Evolutionary conservation across 441 rosid species (phyloP), one percentile per base, ranked within the genome.

Genomic region (Erodium moschatum): DNA sequence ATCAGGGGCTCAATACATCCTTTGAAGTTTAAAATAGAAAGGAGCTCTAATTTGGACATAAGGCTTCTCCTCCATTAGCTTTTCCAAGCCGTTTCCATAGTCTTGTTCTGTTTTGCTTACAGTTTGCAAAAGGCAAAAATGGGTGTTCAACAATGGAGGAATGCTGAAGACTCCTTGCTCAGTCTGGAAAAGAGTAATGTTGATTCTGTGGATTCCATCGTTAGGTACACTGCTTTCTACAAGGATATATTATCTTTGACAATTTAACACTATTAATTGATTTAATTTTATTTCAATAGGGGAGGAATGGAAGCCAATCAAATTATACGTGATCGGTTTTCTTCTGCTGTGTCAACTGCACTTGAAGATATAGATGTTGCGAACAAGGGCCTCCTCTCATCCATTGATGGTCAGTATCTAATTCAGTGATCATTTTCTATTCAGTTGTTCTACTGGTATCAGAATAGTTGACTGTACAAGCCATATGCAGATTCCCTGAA

Each of bases 151-250:
- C 98, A 92, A 61, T 95, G 99, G 99, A 84, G 74, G 74, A 81
- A 85, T 72, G 97, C 97, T 69, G 92, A 87, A 80, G 95, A 87
- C 74, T 91, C 97, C 76, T 78, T 95, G 82, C 84, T 90, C 68
- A 73, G 80, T 72, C 81, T 90, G 67, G 97, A 95, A 75, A 82
- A 83, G 74, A 76, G 82, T 77, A 95, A 89, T 40, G 93, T 91
- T 56, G 87, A 85, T 79, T 90, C 99, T 62, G 92, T 92, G 68
- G 86, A 86, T 76, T 88, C 97, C 38, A 87, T 95, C 69, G 87
- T 87, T 68, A 84, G 92, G 99, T 94, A 81, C 68, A 79, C 12
- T 52, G 16, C 67, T 70, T 72, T 24, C 42, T 54, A 40, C 9
- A 38, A 38, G 42, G 8, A 5, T 6, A 38, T 38, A 38, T 38